phyloP scores from a whole-genome alignment of 495 filamentous ascomycete genomes.

The Penicillium silybi region DNA sequence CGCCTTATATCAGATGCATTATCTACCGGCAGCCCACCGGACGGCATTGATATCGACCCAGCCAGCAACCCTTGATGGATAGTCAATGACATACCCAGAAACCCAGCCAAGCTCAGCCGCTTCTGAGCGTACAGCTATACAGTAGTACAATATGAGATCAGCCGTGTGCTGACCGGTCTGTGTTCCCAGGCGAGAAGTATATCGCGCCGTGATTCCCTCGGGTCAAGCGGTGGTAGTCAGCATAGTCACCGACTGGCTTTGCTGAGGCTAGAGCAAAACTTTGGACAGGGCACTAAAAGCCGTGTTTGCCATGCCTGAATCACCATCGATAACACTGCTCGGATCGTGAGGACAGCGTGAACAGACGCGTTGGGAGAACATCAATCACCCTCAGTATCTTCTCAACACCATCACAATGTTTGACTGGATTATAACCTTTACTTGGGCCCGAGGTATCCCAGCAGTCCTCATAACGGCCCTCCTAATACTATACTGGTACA shows the following conservation, averaged over 20 bases:
- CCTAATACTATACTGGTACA: conserved; percentile 21
- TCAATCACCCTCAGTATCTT: not conserved
- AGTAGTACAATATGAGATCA: not conserved
- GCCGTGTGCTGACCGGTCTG: not conserved
- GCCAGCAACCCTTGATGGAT: not conserved
- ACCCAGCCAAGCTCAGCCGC: not conserved
- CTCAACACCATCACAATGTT: conserved; percentile 1
- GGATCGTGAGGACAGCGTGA: not conserved
- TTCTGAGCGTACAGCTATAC: not conserved
- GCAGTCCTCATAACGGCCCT: conserved; percentile 5
- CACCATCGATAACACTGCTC: not conserved
- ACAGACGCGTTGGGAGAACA: not conserved
- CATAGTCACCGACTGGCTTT: not conserved
- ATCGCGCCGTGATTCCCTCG: not conserved
- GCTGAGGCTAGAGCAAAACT: not conserved
- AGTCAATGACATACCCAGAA: not conserved
- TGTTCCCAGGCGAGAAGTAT: not conserved
- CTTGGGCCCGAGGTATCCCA: not conserved
- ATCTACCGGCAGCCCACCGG: not conserved
- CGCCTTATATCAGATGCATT: not conserved
- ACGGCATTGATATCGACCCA: not conserved
- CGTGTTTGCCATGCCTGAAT: too few species aligned
- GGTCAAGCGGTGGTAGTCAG: conserved; percentile 9
- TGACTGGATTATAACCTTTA: conserved; percentile 1
- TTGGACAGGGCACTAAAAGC: not conserved